Conservation (phyloP, 139 green algal genomes). For the Picochlorum sp. region DNA sequence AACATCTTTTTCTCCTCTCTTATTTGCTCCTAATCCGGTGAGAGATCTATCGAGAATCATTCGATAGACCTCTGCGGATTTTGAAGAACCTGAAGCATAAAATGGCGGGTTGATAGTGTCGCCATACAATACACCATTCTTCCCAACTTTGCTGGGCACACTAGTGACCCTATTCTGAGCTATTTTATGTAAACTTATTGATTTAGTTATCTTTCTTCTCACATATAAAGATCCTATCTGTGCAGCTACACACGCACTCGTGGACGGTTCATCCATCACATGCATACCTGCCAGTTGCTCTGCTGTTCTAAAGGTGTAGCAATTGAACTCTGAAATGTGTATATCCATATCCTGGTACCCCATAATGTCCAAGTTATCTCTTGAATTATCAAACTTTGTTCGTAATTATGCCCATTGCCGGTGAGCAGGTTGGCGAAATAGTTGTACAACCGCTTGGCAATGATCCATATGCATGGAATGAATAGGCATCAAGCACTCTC, state of each 20-base stretch:
- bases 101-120: neutral
- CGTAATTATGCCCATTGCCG: neutral
- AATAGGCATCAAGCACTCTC: neutral
- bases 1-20: neutral
- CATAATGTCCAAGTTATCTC: neutral
- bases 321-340: conserved; percentile 1
- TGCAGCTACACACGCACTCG: neutral
- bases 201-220: neutral
- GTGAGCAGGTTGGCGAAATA: neutral
- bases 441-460: neutral
- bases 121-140: conserved; percentile 4
- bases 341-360: conserved; percentile 2
- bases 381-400: neutral
- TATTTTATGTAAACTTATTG: conserved; percentile 1
- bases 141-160: neutral
- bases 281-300: neutral
- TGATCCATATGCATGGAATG: neutral
- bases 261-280: neutral
- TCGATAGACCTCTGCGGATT: neutral
- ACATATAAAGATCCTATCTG: neutral
- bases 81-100: neutral
- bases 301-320: neutral
- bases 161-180: neutral
- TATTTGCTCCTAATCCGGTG: neutral
- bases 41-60: neutral